Conservation (phyloP, 202 grass and related monocot genomes). For the Schoenoplectus tabernaemontani region DNA sequence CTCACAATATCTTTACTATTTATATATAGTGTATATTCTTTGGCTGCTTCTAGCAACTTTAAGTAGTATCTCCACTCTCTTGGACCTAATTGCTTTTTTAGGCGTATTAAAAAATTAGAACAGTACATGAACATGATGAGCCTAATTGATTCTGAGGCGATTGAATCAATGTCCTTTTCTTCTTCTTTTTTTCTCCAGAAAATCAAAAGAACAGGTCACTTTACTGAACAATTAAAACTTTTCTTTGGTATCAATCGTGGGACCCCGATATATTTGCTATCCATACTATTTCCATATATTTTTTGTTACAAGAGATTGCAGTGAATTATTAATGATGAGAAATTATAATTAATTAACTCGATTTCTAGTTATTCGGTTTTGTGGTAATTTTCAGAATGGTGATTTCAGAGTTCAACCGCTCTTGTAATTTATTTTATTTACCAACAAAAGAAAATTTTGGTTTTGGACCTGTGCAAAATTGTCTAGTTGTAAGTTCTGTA, state of each 20-base stretch:
- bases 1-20: not conserved
- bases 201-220: constrained; percentile 15
- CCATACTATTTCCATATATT: not conserved
- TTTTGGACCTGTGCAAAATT: no score
- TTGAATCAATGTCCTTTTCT: constrained; percentile 26
- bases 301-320: not conserved
- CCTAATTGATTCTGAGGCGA: constrained; percentile 7
- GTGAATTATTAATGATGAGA: no score
- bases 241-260: not conserved
- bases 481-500: no score
- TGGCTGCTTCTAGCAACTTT: not conserved
- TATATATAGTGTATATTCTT: not conserved
- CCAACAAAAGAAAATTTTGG: not conserved
- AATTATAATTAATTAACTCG: no score
- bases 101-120: not conserved
- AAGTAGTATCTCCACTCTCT: not conserved
- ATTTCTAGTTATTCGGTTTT: not conserved
- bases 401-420: not conserved
- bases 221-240: not conserved
- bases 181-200: not conserved
- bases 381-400: not conserved
- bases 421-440: not conserved
- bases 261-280: not conserved
- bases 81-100: not conserved
- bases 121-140: not conserved